Percentiles rank a stretch among this genome's conserved stretches.
Evolutionary conservation across 2,329 filamentous ascomycete genomes (phyloP).

Genomic region (Colletotrichum eremochloae): DNA sequence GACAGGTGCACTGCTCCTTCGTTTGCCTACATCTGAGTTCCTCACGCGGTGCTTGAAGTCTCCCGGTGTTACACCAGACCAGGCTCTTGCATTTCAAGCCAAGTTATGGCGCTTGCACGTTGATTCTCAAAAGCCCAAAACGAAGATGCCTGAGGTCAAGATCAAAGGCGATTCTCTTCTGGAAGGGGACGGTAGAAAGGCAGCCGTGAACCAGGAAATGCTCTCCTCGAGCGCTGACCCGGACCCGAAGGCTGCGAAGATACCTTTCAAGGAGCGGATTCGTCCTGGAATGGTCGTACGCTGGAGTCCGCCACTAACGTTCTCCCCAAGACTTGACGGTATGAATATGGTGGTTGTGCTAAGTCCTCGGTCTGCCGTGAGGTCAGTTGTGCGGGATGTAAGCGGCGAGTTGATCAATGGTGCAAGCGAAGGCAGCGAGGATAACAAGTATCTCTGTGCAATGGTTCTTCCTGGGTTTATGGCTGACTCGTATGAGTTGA

Average conservation of each 20-base stretch:
- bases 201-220: slow-evolving; percentile 10
- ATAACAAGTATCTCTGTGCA: slow-evolving; percentile 53
- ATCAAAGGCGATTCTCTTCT: neutral
- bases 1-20: slow-evolving; percentile 57
- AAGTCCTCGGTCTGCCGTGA: slow-evolving; percentile 45
- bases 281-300: slow-evolving; percentile 57
- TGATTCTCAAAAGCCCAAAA: slow-evolving; percentile 50
- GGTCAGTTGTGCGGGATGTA: slow-evolving; percentile 43
- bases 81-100: slow-evolving; percentile 56
- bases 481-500: slow-evolving; percentile 55
- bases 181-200: neutral
- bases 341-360: slow-evolving; percentile 52
- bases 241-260: slow-evolving; percentile 38
- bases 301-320: slow-evolving; percentile 47
- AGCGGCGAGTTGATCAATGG: slow-evolving; percentile 41
- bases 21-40: slow-evolving; percentile 56
- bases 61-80: slow-evolving; percentile 51
- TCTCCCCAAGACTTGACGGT: slow-evolving; percentile 34
- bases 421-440: slow-evolving; percentile 28
- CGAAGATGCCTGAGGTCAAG: neutral
- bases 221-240: slow-evolving; percentile 50
- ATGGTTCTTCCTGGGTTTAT: slow-evolving; percentile 52
- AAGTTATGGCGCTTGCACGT: slow-evolving; percentile 60
- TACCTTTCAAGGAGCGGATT: slow-evolving; percentile 57
- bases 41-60: slow-evolving; percentile 56